A percentile compares a stretch with the other conserved stretches of the same genome.
These are phyloP conservation scores for Boletus smithii DNA, from an alignment of 1,284 basidiomycete species.

Conservation along the genomic window DNA sequence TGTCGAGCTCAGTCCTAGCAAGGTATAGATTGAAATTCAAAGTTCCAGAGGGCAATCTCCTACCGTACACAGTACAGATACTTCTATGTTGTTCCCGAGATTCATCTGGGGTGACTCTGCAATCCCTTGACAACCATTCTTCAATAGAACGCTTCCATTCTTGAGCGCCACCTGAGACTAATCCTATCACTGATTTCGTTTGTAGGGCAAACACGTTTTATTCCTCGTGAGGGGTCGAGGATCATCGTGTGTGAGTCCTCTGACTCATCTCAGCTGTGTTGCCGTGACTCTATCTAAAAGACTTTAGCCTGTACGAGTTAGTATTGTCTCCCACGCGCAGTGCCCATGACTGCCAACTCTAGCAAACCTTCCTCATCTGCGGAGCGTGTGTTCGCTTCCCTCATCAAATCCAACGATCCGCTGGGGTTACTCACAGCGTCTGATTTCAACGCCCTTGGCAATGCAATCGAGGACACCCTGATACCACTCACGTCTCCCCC, in stretches of 20 bases:
- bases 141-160: slow-evolving; percentile 6
- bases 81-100: not conserved
- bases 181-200: not conserved
- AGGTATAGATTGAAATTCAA: slow-evolving; percentile 7
- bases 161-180: not conserved
- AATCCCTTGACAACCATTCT: not conserved
- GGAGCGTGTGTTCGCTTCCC: slow-evolving; percentile 7
- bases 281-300: not conserved
- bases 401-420: slow-evolving; percentile 23
- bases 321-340: not conserved
- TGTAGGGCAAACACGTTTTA: slow-evolving; percentile 15
- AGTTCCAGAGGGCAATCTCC: not conserved
- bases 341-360: slow-evolving; percentile 9
- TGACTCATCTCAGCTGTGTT: not conserved
- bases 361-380: not conserved
- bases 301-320: not conserved
- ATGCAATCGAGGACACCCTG: slow-evolving; percentile 12
- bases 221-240: slow-evolving; percentile 3
- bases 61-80: slow-evolving; percentile 7
- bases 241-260: not conserved
- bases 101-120: not conserved
- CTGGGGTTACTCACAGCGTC: slow-evolving; percentile 12
- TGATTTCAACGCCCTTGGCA: slow-evolving; percentile 23
- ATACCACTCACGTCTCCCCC: slow-evolving; percentile 16
- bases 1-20: slow-evolving; percentile 22